Evolutionary conservation across 225 moss, liverwort and hornwort genomes (phyloP), one percentile per base, ranked within the genome.

Genomic region (Pseudoscleropodium purum): DNA sequence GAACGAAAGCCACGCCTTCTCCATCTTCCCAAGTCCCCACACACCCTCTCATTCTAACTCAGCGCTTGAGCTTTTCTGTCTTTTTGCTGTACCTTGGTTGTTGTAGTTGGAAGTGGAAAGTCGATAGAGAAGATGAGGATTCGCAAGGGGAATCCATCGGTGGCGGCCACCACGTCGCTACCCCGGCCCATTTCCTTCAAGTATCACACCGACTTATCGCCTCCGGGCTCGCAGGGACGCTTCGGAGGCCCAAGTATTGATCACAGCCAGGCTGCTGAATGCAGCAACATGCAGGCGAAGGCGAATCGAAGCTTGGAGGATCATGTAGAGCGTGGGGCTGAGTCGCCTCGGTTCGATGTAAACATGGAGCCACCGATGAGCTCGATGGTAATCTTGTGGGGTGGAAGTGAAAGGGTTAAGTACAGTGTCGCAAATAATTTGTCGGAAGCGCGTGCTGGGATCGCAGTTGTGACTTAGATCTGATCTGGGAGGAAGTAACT

Each of bases 261-360:
- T 27, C n/a, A 25, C 21, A 29, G 41, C 75, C 37, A 65, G 13
- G 79, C 24, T 79, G 86, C 41, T 87, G 89, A 89, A 91, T 91
- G 93, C 93, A 91, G 89, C 91, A 89, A 88, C 93, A 90, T 93
- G 88, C 93, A 89, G 89, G 82, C 64, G 85, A 86, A 89, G 87
- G 76, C 70, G 84, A 85, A 62, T 89, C 87, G 57, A 70, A 57
- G 75, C 17, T 24, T 52, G 45, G 87, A 82, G 31, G 39, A 84
- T 74, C 85, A 75, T 82, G 85, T 65, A 43, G 70, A 84, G 45
- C 85, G 81, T 87, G 62, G 20, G 5, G 14, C 9, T 10, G 64
- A 63, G 52, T 77, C 39, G n/a, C 52, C 86, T 79, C 51, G 84
- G 75, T 80, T 90, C 89, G 84, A 88, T 37, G 75, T 87, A 43